phyloP scores from a whole-genome alignment of 495 filamentous ascomycete genomes.

The Aspergillus homomorphus region DNA sequence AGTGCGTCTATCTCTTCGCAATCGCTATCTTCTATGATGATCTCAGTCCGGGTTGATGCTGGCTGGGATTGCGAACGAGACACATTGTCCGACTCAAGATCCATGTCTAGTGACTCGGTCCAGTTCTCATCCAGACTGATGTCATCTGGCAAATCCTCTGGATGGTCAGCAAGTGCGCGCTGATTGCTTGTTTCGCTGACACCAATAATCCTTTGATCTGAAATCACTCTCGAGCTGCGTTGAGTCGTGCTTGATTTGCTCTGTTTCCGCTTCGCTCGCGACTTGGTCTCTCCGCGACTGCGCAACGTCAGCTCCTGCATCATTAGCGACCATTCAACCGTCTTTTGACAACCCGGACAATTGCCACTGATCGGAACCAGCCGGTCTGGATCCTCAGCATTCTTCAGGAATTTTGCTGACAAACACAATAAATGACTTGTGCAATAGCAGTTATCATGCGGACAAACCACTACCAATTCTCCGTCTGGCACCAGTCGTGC shows the following conservation, averaged over 20 bases:
- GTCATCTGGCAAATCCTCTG: conserved; percentile 27
- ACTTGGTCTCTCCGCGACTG: conserved; percentile 60
- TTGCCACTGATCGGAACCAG: conserved; percentile 66
- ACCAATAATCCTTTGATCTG: neutral
- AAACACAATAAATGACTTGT: conserved; percentile 77
- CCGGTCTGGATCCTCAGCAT: conserved; percentile 33
- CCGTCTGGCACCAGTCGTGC: conserved; percentile 41
- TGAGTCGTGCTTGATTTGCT: conserved; percentile 24
- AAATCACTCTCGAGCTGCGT: neutral
- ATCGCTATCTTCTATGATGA: conserved; percentile 63
- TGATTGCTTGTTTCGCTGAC: conserved; percentile 8
- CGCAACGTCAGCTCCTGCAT: conserved; percentile 79
- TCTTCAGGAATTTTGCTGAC: conserved; percentile 58
- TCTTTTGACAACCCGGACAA: conserved; percentile 67
- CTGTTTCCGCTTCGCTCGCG: conserved; percentile 61
- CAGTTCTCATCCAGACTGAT: conserved; percentile 36
- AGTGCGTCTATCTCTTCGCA: conserved; percentile 50
- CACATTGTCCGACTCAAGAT: conserved; percentile 33
- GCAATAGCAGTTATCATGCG: conserved; percentile 60
- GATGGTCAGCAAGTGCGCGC: neutral
- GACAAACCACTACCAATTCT: conserved; percentile 66
- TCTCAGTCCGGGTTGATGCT: conserved; percentile 27
- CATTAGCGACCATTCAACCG: conserved; percentile 69
- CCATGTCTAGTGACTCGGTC: conserved; percentile 32
- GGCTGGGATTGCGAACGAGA: conserved; percentile 15